Conservation (phyloP, 176 grass and related monocot species). For the Canna indica region DNA sequence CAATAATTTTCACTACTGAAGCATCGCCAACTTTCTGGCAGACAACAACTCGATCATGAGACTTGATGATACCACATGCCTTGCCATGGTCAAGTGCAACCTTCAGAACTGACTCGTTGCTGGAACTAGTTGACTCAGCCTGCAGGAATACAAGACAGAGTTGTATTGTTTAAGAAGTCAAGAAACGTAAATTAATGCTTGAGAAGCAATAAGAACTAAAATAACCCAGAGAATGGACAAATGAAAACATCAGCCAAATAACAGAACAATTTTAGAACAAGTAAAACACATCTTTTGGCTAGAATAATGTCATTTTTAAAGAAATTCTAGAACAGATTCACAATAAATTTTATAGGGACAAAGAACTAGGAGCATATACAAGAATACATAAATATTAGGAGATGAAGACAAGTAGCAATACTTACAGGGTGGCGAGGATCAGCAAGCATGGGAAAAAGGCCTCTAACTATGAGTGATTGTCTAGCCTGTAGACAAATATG, state of each 20-base stretch:
- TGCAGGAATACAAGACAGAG: constrained; percentile 4
- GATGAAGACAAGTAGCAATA: not conserved
- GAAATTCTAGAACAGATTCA: not conserved
- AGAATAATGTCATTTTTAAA: not conserved
- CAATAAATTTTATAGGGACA: not conserved
- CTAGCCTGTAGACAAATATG: constrained; percentile 59
- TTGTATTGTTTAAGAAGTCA: not conserved
- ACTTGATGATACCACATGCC: constrained; percentile 69
- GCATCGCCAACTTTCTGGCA: constrained; percentile 96
- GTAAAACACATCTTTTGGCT: not conserved
- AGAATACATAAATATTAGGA: not conserved
- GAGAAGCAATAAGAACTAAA: not conserved
- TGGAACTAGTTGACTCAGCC: constrained; percentile 70
- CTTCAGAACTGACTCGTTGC: constrained; percentile 91
- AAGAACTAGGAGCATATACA: not conserved
- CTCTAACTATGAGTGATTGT: constrained; percentile 93
- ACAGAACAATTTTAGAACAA: not conserved
- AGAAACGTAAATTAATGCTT: not conserved
- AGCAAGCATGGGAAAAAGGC: constrained; percentile 96
- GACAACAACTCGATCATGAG: constrained; percentile 83
- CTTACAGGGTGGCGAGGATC: constrained; percentile 97
- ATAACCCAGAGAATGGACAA: too few relatives aligned
- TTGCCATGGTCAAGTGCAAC: constrained; percentile 98
- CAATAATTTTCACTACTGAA: constrained; percentile 96
- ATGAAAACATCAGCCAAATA: not conserved